Conservation (phyloP, 2,329 filamentous ascomycete species). For the Aspergillus texensis region DNA sequence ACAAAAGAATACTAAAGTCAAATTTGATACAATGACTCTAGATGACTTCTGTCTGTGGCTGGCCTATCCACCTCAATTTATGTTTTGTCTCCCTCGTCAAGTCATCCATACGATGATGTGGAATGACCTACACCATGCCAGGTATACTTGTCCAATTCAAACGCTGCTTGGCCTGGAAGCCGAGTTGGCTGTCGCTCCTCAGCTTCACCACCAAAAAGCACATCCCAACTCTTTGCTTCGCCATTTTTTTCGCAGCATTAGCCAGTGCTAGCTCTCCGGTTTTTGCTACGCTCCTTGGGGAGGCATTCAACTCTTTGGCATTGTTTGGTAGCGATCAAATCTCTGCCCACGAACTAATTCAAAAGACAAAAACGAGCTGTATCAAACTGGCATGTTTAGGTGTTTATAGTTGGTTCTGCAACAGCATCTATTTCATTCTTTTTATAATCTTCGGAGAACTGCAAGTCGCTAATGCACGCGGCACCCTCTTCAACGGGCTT, state of each 20-base stretch:
- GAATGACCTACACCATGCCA: constrained; percentile 1
- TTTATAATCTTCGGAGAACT: constrained; percentile 83
- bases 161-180: constrained; percentile 8
- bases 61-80: background rate
- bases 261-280: constrained; percentile 66
- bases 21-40: background rate
- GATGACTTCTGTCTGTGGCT: background rate
- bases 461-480: constrained; percentile 69
- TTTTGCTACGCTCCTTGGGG: constrained; percentile 71
- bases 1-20: background rate
- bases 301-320: constrained; percentile 72
- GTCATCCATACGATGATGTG: too few species aligned
- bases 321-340: constrained; percentile 62
- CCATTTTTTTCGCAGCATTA: constrained; percentile 58
- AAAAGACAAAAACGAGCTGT: constrained; percentile 61
- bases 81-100: background rate
- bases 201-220: constrained; percentile 70
- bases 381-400: constrained; percentile 67
- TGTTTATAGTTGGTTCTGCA: constrained; percentile 65
- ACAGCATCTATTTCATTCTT: constrained; percentile 65
- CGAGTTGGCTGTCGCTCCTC: constrained; percentile 65
- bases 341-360: constrained; percentile 55
- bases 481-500: constrained; percentile 67
- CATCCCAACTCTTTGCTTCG: constrained; percentile 55
- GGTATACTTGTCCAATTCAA: background rate